Conservation (phyloP, 1,284 basidiomycete species). For the Tetrapyrgos nigripes region DNA sequence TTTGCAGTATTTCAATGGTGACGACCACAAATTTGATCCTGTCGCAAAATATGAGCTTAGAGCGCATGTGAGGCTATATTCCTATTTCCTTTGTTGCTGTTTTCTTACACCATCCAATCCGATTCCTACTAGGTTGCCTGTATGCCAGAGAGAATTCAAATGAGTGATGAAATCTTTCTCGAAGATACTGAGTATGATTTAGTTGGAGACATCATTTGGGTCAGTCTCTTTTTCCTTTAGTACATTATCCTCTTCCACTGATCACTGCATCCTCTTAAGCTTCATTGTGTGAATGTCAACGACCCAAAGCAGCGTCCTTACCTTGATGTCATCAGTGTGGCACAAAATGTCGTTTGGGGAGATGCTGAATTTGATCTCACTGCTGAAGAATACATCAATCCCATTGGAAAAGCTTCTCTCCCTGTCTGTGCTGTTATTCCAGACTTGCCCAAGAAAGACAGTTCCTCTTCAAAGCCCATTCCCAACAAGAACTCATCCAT, state of each 20-base stretch:
- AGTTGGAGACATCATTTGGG: constrained; percentile 3
- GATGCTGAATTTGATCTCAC: not conserved
- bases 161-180: not conserved
- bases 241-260: not conserved
- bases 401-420: not conserved
- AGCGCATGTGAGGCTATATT: not conserved
- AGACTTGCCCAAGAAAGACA: not conserved
- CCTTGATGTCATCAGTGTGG: not conserved
- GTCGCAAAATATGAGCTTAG: not conserved
- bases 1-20: not conserved
- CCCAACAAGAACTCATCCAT: not conserved
- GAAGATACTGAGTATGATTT: constrained; percentile 5
- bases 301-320: constrained; percentile 4
- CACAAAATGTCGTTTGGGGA: not conserved
- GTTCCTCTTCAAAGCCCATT: not conserved
- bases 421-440: not conserved
- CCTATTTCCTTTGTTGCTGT: not conserved
- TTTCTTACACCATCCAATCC: not conserved
- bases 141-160: not conserved
- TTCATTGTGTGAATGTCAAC: not conserved
- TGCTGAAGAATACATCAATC: not conserved
- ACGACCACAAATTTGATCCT: not conserved
- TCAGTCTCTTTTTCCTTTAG: not conserved
- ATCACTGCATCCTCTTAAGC: no score
- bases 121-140: not conserved